Percentiles rank a stretch among this genome's conserved stretches.
These are phyloP conservation scores for Botrytis hyacinthi DNA, from an alignment of 2,329 filamentous ascomycete species.

Conservation along the genomic window DNA sequence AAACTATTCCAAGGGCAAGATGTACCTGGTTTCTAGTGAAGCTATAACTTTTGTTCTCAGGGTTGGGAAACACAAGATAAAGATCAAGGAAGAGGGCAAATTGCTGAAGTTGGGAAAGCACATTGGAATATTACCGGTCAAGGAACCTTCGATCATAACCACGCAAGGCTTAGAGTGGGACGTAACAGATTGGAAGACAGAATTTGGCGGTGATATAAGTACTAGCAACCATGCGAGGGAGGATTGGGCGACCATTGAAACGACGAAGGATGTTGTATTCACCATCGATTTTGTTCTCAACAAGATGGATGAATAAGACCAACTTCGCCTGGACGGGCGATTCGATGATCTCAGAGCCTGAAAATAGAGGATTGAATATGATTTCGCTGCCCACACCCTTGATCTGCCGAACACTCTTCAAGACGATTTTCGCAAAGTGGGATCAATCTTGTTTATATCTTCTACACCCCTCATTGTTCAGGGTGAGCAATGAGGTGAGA, in stretches of 20 bases:
- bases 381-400: no score
- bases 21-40: constrained; percentile 78
- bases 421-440: no score
- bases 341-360: background rate
- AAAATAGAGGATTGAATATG: background rate
- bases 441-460: background rate
- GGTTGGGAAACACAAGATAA: constrained; percentile 64
- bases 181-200: constrained; percentile 74
- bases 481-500: background rate
- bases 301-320: background rate
- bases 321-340: background rate
- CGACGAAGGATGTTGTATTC: constrained; percentile 66
- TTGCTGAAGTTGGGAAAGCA: constrained; percentile 55
- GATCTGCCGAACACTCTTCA: background rate
- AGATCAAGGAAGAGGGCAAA: constrained; percentile 43
- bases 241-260: constrained; percentile 58
- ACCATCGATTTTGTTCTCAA: constrained; percentile 58
- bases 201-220: constrained; percentile 70
- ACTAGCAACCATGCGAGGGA: constrained; percentile 77
- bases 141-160: constrained; percentile 73
- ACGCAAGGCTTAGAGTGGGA: constrained; percentile 89
- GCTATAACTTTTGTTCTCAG: constrained; percentile 82
- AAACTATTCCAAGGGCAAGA: constrained; percentile 49
- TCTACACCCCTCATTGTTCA: background rate
- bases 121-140: constrained; percentile 82